Conservation (phyloP, 1,139 yeast species). For the Hyphopichia fennica region DNA sequence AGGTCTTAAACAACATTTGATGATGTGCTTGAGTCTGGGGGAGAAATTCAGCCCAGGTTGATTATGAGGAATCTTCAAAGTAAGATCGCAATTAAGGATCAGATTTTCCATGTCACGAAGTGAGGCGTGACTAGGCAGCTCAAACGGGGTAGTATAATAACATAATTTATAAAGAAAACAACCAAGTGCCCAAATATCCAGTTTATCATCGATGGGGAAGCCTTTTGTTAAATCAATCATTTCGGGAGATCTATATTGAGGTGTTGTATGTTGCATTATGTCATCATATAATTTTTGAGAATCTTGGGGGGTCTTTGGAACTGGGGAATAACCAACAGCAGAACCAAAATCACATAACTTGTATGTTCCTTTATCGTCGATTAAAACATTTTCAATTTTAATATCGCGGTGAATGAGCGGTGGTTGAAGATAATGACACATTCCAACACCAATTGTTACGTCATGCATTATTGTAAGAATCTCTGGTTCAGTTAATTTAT, state of each 20-base stretch:
- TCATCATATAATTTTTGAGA: slow-evolving; percentile 74
- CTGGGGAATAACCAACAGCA: slow-evolving; percentile 65
- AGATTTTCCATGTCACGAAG: slow-evolving; percentile 41
- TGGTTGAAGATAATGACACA: slow-evolving; percentile 81
- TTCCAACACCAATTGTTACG: slow-evolving; percentile 77
- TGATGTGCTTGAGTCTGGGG: slow-evolving; percentile 54
- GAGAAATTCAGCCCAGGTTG: slow-evolving; percentile 40
- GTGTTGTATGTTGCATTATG: slow-evolving; percentile 88
- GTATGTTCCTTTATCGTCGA: slow-evolving; percentile 68
- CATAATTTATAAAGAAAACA: slow-evolving; percentile 87
- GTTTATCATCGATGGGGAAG: slow-evolving; percentile 88
- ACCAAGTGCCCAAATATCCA: slow-evolving; percentile 97
- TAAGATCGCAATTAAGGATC: slow-evolving; percentile 34
- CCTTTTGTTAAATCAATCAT: slow-evolving; percentile 89
- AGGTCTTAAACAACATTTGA: slow-evolving; percentile 61
- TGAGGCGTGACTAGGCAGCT: slow-evolving; percentile 50
- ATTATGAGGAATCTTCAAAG: slow-evolving; percentile 37
- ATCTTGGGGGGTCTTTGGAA: slow-evolving; percentile 67
- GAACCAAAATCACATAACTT: slow-evolving; percentile 96
- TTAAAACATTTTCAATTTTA: slow-evolving; percentile 90
- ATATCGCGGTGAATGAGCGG: slow-evolving; percentile 91
- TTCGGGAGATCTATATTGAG: slow-evolving; percentile 96
- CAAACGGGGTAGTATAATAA: slow-evolving; percentile 94
- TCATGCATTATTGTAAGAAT: slow-evolving; percentile 82
- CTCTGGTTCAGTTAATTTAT: slow-evolving; percentile 80